Conservation (phyloP, 495 filamentous ascomycete genomes). For the Aspergillus campestris region DNA sequence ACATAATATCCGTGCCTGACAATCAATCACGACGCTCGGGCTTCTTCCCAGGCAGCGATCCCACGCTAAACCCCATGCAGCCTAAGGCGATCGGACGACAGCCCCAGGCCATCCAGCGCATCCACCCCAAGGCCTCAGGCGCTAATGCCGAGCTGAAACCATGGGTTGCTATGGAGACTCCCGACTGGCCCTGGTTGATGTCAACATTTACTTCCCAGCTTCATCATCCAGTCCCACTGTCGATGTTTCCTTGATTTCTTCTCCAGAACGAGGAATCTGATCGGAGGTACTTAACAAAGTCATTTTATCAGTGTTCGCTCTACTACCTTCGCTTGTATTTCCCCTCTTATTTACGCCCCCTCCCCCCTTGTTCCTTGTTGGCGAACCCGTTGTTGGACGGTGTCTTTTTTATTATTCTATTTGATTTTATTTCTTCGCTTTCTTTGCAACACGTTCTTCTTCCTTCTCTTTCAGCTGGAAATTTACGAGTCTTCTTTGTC, state of each 20-base stretch:
- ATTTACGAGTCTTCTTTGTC: neutral
- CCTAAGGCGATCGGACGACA: too few species aligned
- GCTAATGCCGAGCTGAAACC: constrained; percentile 2
- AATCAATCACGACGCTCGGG: too few species aligned
- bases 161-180: constrained; percentile 33
- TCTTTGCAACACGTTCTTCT: neutral
- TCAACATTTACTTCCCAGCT: constrained; percentile 16
- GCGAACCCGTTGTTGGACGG: constrained; percentile 9
- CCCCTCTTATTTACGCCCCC: constrained; percentile 5
- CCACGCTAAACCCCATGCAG: too few species aligned
- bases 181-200: constrained; percentile 20
- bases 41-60: too few species aligned
- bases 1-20: too few species aligned
- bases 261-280: neutral
- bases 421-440: constrained; percentile 5
- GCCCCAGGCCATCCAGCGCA: too few species aligned
- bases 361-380: constrained; percentile 1
- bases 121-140: constrained; percentile 1
- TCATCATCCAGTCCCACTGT: constrained; percentile 7
- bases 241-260: neutral
- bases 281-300: too few species aligned
- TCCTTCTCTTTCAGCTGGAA: neutral
- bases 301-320: too few species aligned
- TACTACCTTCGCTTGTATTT: too few species aligned
- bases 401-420: constrained; percentile 3